Conservation (phyloP, 2,329 filamentous ascomycete species). For the Pseudocercospora eumusae region DNA sequence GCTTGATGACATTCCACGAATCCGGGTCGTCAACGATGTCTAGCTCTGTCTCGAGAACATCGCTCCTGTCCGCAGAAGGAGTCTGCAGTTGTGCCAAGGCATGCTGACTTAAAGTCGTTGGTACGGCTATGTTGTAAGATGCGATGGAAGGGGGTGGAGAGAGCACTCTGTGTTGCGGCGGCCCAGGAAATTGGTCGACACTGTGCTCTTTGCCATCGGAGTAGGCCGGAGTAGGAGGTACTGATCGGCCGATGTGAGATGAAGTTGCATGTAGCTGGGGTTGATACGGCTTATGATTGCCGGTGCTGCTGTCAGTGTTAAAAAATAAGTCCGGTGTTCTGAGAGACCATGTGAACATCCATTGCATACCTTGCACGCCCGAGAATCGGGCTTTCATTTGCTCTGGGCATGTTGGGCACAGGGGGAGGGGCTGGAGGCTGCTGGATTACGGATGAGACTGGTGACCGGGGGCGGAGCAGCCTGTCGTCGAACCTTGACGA, state of each 20-base stretch:
- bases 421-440: background rate
- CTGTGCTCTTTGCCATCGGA: background rate
- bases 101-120: conserved; percentile 17
- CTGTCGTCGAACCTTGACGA: conserved; percentile 7
- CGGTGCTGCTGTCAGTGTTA: background rate
- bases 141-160: conserved; percentile 12
- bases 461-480: background rate
- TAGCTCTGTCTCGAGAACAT: conserved; percentile 21
- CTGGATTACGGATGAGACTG: background rate
- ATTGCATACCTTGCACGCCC: conserved; percentile 8
- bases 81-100: conserved; percentile 23
- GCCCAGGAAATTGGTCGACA: background rate
- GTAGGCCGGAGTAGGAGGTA: conserved; percentile 12
- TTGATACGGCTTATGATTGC: background rate
- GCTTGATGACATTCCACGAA: conserved; percentile 27
- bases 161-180: background rate
- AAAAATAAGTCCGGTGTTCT: background rate
- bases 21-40: conserved; percentile 20
- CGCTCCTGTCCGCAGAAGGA: conserved; percentile 25
- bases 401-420: background rate
- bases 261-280: background rate
- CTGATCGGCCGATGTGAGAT: background rate
- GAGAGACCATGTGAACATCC: background rate
- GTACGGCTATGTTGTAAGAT: conserved; percentile 4
- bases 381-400: conserved; percentile 10